Evolutionary conservation across 306 rosid species (phyloP).

Genomic region (Bauhinia variegata): DNA sequence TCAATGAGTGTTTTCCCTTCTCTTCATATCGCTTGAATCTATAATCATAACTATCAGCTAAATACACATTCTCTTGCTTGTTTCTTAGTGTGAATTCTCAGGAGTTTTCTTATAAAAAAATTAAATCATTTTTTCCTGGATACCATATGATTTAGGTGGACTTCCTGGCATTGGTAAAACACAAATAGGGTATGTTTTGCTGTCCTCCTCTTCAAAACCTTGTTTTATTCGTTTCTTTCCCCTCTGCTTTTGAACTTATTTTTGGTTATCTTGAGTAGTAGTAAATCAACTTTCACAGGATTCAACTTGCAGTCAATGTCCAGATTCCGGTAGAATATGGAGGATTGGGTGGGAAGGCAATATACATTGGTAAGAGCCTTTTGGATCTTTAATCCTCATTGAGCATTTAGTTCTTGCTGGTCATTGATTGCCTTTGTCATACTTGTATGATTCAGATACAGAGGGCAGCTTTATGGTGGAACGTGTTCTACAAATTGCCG

Average conservation of each 20-base stretch:
- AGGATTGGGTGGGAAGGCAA: slow-evolving; percentile 88
- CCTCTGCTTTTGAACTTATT: slow-evolving; percentile 11
- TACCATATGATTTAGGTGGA: slow-evolving; percentile 65
- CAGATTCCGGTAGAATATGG: slow-evolving; percentile 83
- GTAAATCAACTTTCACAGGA: slow-evolving; percentile 53
- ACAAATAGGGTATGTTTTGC: slow-evolving; percentile 74
- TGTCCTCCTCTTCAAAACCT: slow-evolving; percentile 20
- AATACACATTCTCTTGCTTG: neutral
- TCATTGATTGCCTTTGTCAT: slow-evolving; percentile 31
- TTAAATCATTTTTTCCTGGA: neutral
- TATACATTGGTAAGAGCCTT: slow-evolving; percentile 71
- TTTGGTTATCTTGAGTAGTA: slow-evolving; percentile 20
- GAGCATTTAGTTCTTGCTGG: slow-evolving; percentile 18
- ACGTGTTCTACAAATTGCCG: slow-evolving; percentile 84
- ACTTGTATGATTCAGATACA: slow-evolving; percentile 61
- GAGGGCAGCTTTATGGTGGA: slow-evolving; percentile 99
- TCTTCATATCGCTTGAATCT: neutral
- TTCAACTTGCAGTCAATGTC: slow-evolving; percentile 93
- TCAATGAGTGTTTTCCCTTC: slow-evolving; percentile 36
- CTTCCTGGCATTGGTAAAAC: slow-evolving; percentile 98
- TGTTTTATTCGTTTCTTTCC: slow-evolving; percentile 8
- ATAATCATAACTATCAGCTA: slow-evolving; percentile 1
- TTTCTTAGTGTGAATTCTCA: neutral
- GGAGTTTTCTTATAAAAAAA: neutral
- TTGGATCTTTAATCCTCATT: slow-evolving; percentile 13